Percentiles rank a stretch among this genome's conserved stretches.
Conservation (phyloP, 129 eudicot species). For the Escallonia herrerae region DNA sequence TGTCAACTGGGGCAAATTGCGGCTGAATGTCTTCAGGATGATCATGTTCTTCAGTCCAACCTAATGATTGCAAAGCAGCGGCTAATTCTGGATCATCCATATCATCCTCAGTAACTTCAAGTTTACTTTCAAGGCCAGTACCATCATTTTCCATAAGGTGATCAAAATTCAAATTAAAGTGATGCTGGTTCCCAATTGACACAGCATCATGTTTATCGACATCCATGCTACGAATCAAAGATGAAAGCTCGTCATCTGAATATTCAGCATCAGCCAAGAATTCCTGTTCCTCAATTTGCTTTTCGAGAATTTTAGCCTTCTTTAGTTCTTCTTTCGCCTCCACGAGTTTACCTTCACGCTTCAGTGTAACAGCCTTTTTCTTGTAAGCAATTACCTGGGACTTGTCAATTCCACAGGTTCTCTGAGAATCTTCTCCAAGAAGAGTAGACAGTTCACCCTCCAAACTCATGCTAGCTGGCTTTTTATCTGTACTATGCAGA, state of each 20-base stretch:
- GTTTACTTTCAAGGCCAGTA: conserved; percentile 32
- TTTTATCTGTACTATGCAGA: conserved; percentile 58
- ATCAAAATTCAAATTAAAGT: conserved; percentile 38
- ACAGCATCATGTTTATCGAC: conserved; percentile 38
- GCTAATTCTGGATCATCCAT: conserved; percentile 78
- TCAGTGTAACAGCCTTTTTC: conserved; percentile 73
- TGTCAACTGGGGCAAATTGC: conserved; percentile 22
- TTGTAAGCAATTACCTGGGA: conserved; percentile 65
- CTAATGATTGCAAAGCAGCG: conserved; percentile 77
- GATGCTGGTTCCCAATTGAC: conserved; percentile 30
- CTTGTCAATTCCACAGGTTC: conserved; percentile 35
- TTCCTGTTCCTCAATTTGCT: conserved; percentile 85
- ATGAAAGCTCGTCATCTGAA: conserved; percentile 77
- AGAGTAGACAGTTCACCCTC: conserved; percentile 79
- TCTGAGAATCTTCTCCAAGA: conserved; percentile 47
- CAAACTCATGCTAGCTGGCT: conserved; percentile 52
- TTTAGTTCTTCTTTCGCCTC: conserved; percentile 94
- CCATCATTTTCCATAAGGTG: conserved; percentile 38
- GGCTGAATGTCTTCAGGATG: conserved; percentile 10
- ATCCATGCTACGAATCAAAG: conserved; percentile 65
- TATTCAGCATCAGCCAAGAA: conserved; percentile 69
- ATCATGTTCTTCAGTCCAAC: conserved; percentile 69
- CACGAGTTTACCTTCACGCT: conserved; percentile 71
- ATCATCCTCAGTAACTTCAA: conserved; percentile 80
- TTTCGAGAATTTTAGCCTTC: conserved; percentile 87